Conservation (phyloP, 164 flowering plant species). For the Kalanchoe fedtschenkoi region DNA sequence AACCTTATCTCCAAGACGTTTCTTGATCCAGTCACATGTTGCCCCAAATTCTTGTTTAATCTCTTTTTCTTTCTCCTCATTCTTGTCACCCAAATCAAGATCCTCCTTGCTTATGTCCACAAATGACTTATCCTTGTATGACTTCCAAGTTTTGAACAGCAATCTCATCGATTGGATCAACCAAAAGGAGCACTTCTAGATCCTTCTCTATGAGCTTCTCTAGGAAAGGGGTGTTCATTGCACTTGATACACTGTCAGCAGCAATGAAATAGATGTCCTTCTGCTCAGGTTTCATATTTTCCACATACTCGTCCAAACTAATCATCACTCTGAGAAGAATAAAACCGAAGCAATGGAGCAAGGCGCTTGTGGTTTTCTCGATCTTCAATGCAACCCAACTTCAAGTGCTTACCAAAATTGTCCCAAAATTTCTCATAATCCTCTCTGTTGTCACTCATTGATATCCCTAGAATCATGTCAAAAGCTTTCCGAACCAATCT, state of each 20-base stretch:
- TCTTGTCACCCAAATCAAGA: conserved; percentile 78
- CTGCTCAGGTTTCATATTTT: too few relatives aligned
- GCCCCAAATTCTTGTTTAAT: conserved; percentile 69
- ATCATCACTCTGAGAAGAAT: conserved; percentile 92
- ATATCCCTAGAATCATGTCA: conserved; percentile 89
- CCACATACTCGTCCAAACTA: conserved; percentile 28
- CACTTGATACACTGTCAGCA: too few relatives aligned
- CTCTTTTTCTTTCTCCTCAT: conserved; percentile 77
- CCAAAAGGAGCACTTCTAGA: conserved; percentile 25
- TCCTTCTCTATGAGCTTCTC: too few relatives aligned
- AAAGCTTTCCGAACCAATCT: conserved; percentile 88
- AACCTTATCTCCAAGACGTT: conserved; percentile 74
- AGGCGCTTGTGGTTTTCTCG: conserved; percentile 85
- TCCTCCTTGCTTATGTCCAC: conserved; percentile 96
- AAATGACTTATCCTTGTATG: conserved; percentile 89
- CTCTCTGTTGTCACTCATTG: conserved; percentile 79
- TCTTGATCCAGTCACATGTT: conserved; percentile 94
- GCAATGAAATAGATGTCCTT: too few relatives aligned
- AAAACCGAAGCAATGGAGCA: conserved; percentile 85
- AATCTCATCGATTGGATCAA: conserved; percentile 11
- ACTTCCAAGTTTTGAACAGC: conserved; percentile 73
- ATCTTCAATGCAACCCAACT: conserved; percentile 92
- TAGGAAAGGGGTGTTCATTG: too few relatives aligned
- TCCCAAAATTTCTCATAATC: conserved; percentile 95
- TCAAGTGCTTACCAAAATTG: conserved; percentile 74